phyloP scores from a whole-genome alignment of 176 grass and related monocot species.

The Eragrostis curvula region DNA sequence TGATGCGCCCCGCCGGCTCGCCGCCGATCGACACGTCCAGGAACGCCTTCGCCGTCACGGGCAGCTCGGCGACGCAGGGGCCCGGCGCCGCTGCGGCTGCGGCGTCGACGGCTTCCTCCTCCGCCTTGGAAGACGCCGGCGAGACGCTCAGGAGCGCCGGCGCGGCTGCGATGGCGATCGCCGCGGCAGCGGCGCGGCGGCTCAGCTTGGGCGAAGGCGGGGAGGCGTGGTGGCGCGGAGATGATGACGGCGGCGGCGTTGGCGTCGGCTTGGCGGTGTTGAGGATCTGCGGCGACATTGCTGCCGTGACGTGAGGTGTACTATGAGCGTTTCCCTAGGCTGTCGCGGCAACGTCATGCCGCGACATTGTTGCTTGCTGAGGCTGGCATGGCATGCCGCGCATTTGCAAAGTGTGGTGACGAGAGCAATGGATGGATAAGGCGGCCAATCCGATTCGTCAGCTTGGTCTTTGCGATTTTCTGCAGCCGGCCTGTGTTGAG shows the following conservation, averaged over 20 bases:
- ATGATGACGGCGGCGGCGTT: neutral
- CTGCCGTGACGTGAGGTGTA: neutral
- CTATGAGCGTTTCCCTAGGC: neutral
- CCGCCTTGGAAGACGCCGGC: conserved; percentile 23
- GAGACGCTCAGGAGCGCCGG: conserved; percentile 44
- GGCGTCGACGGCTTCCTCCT: neutral
- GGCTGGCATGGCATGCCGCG: conserved; percentile 18
- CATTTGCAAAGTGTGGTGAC: conserved; percentile 35
- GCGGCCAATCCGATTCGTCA: conserved; percentile 31
- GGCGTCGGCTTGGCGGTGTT: conserved; percentile 41
- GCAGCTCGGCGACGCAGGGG: conserved; percentile 24
- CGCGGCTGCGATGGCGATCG: conserved; percentile 41
- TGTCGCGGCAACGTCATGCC: neutral
- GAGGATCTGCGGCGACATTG: conserved; percentile 48
- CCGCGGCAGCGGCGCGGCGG: conserved; percentile 58
- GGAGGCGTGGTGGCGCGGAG: neutral
- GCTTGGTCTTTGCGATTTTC: conserved; percentile 20
- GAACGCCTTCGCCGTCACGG: conserved; percentile 61
- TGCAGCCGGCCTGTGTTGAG: neutral
- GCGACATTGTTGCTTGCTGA: conserved; percentile 37
- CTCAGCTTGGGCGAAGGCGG: conserved; percentile 35
- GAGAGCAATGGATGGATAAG: conserved; percentile 39
- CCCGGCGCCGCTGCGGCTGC: neutral
- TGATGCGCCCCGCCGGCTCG: conserved; percentile 77
- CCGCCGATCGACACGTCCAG: conserved; percentile 88